Conservation (phyloP, 192 early-diverging fungal species). For the Coemansia sp. region DNA sequence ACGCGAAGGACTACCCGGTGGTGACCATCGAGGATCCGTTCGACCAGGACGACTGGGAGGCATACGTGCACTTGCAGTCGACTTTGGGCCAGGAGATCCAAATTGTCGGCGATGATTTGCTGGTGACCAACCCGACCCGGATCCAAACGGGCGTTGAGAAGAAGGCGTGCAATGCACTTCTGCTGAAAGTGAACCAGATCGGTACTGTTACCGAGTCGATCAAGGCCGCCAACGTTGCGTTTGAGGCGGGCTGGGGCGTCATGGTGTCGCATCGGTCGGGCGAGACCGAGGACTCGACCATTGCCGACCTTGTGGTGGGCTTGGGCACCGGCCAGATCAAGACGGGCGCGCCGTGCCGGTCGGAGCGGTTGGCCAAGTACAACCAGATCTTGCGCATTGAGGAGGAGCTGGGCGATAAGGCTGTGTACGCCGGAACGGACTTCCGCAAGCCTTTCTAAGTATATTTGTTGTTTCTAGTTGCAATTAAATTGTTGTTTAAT, state of each 20-base stretch:
- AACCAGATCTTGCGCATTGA: constrained; percentile 98
- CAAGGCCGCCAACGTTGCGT: constrained; percentile 72
- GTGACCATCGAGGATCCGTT: constrained; percentile 99
- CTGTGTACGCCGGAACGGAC: constrained; percentile 90
- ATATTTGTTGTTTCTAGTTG: not conserved
- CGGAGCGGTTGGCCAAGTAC: constrained; percentile 97
- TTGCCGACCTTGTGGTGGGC: constrained; percentile 96
- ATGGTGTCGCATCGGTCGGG: constrained; percentile 99
- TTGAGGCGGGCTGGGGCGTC: constrained; percentile 93
- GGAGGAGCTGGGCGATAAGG: constrained; percentile 90
- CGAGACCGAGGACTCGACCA: constrained; percentile 96
- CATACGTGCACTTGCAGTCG: constrained; percentile 78
- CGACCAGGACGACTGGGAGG: constrained; percentile 98
- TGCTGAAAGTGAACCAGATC: constrained; percentile 99
- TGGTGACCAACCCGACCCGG: constrained; percentile 95
- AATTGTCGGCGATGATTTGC: constrained; percentile 97
- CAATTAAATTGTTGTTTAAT: not conserved
- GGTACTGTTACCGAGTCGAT: constrained; percentile 96
- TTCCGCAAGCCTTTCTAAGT: constrained; percentile 73
- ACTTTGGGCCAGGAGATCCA: constrained; percentile 69
- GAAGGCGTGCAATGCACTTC: constrained; percentile 90
- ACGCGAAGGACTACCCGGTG: constrained; percentile 82
- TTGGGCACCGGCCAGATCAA: constrained; percentile 96
- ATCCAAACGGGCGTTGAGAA: constrained; percentile 88
- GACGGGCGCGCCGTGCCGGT: constrained; percentile 98